Base-by-base conservation (phyloP, 1,284 basidiomycete genomes). In the Microbotryum saponariae region DNA sequence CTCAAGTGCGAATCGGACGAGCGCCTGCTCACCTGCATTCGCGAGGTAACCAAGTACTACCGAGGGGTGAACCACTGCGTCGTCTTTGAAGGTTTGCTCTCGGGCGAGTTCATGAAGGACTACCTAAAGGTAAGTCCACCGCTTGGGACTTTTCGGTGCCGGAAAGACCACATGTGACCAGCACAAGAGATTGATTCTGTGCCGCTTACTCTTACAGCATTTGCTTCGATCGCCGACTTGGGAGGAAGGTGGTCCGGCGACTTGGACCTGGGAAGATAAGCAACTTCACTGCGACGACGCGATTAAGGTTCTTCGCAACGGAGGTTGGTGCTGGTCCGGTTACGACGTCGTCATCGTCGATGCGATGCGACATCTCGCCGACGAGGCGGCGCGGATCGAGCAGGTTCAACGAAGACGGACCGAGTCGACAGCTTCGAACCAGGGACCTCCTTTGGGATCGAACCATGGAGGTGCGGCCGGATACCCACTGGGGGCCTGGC, bases 271-370 rank as follows among this genome's bases (percentile, higher is more conserved):
- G 57, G 46, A 42, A 2, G 20, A 25, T 27, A 65, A 68, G 54
- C 23, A 59, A n/a, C 56, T 27, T 25, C 7, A 44, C 25, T 51
- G 18, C 46, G n/a, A 18, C 45, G 61, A 63, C 4, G 58, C 50
- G 10, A 29, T 67, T 49, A 58, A 67, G 51, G 45, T 61, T 9
- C 37, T 59, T 42, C 37, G 37, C 37, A 42, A 42, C 12, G 37
- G 37, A 6, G 66, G 66, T 7, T 67, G 66, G 66, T 29, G 25
- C 10, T 67, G 66, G 66, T 6, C 51, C 5, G 54, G 54, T 6
- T 55, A 55, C 49, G 58, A 65, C 27, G 47, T 20, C 3, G 33
- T 51, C 16, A 55, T 63, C 49, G 45, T 31, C 10, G 21, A 45
- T 12, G 63, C 63, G 5, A 47, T 46, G 2, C 1, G n/a, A 16